These are phyloP conservation scores for Tetradesmus obliquus DNA, from an alignment of 139 green algal genomes.

Conservation along the genomic window DNA sequence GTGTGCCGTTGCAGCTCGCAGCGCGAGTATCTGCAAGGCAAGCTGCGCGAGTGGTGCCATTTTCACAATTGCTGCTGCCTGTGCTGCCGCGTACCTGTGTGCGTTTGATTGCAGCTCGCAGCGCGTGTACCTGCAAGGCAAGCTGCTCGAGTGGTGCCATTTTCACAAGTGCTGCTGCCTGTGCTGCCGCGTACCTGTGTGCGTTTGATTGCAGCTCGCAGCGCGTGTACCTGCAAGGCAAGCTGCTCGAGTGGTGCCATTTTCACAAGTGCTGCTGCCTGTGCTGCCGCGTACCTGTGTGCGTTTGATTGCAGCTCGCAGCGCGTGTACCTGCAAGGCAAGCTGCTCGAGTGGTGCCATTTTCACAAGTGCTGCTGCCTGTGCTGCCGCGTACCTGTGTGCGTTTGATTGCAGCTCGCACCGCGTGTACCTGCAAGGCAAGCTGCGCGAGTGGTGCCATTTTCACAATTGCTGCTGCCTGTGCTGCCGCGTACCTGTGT, in stretches of 20 bases:
- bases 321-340: not conserved
- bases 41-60: conserved; percentile 77
- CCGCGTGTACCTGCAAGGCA: not conserved
- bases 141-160: too few relatives aligned
- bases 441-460: not conserved
- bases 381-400: not conserved
- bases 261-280: not conserved
- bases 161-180: too few relatives aligned
- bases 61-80: too few relatives aligned
- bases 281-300: not conserved
- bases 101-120: not conserved
- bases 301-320: not conserved
- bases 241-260: not conserved
- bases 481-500: not conserved
- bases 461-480: not conserved
- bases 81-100: not conserved
- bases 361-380: not conserved
- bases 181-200: too few relatives aligned
- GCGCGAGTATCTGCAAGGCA: conserved; percentile 60
- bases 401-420: not conserved
- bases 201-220: too few relatives aligned
- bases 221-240: not conserved
- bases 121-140: too few relatives aligned
- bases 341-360: not conserved
- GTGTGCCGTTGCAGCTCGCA: conserved; percentile 37